Conservation (phyloP, 306 rosid species). For the Rosa persica region DNA sequence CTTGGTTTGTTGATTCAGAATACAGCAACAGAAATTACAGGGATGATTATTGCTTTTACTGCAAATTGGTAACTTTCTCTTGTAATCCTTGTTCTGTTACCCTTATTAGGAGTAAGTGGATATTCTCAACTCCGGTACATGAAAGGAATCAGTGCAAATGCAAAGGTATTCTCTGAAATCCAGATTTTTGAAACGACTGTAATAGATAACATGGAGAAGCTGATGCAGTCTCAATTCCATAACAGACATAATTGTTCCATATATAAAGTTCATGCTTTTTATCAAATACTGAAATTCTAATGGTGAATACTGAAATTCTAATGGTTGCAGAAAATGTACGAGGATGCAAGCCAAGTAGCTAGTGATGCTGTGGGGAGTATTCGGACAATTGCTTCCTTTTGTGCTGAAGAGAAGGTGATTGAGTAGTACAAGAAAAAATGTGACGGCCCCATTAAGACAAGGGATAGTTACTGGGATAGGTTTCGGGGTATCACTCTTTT, state of each 20-base stretch:
- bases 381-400: constrained; percentile 74
- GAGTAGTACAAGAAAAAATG: constrained; percentile 62
- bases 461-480: constrained; percentile 59
- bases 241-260: too few species aligned
- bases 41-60: constrained; percentile 55
- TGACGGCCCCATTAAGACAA: constrained; percentile 54
- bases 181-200: neutral
- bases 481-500: constrained; percentile 53
- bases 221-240: neutral
- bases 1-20: constrained; percentile 61
- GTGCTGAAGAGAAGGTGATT: constrained; percentile 85
- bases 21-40: constrained; percentile 43
- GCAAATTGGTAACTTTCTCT: constrained; percentile 74
- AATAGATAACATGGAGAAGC: neutral
- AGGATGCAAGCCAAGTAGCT: constrained; percentile 78
- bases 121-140: constrained; percentile 47
- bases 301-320: neutral
- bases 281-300: neutral
- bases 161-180: constrained; percentile 49
- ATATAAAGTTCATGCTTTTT: too few species aligned
- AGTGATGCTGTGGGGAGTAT: constrained; percentile 78
- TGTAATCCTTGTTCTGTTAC: constrained; percentile 52
- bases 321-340: constrained; percentile 59
- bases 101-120: constrained; percentile 54
- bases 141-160: constrained; percentile 60